These are phyloP conservation scores for Solanum sejunctum DNA, from an alignment of 257 asterid species.

Conservation along the genomic window DNA sequence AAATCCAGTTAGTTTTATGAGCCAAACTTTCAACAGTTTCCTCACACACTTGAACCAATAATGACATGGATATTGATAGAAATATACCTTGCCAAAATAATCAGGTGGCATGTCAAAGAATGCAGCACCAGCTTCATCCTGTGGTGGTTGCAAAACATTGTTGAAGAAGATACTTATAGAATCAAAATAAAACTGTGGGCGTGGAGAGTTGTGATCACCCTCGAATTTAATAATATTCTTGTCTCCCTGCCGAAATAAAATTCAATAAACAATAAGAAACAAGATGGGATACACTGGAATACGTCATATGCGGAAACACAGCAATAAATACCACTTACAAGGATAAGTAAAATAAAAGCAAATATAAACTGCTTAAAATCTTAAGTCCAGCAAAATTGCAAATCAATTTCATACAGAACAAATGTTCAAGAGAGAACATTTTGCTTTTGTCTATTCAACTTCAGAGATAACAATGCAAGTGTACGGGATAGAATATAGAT, in stretches of 20 bases:
- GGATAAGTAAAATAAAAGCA: background rate
- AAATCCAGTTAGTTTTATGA: background rate
- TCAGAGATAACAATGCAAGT: background rate
- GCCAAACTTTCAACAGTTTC: background rate
- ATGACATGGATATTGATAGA: background rate
- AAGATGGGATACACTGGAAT: background rate
- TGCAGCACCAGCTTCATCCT: slow-evolving; percentile 36
- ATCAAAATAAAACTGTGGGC: slow-evolving; percentile 95
- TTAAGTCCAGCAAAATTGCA: background rate
- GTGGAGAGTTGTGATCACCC: slow-evolving; percentile 95
- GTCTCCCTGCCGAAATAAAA: slow-evolving; percentile 55
- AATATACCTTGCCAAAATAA: slow-evolving; percentile 47
- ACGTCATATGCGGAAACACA: background rate
- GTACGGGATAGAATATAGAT: background rate
- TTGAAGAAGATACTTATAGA: slow-evolving; percentile 88
- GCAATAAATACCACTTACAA: background rate
- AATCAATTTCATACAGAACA: background rate
- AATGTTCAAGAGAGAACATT: background rate
- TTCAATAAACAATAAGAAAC: background rate
- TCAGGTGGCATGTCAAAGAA: slow-evolving; percentile 49
- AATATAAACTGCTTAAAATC: background rate
- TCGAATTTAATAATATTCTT: slow-evolving; percentile 89
- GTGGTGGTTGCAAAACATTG: slow-evolving; percentile 85
- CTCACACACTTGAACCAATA: background rate
- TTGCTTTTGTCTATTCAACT: background rate